Percentiles rank a stretch among this genome's conserved stretches.
phyloP scores from a whole-genome alignment of 805 yeast genomes.

The Candida verbasci region DNA sequence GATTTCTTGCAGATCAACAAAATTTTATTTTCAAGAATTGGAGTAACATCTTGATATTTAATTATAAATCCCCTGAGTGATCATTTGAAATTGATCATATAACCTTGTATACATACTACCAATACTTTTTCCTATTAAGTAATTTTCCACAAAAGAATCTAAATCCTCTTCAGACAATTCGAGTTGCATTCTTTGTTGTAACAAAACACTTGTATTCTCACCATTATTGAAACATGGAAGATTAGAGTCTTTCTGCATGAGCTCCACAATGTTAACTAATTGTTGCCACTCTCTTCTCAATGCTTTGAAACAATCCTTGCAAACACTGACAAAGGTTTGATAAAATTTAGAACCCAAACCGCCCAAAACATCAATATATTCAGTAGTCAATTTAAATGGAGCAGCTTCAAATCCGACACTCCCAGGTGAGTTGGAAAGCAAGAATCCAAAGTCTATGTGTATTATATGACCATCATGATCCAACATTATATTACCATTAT shows the following conservation, averaged over 20 bases:
- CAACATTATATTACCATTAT: conserved; percentile 95
- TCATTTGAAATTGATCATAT: conserved; percentile 90
- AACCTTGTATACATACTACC: conserved; percentile 88
- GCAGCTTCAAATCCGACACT: conserved; percentile 97
- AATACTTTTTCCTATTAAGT: conserved; percentile 72
- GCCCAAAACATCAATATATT: conserved; percentile 84
- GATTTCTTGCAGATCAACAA: conserved; percentile 1
- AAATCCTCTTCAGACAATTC: conserved; percentile 69
- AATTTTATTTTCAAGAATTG: not conserved
- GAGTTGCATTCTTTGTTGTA: conserved; percentile 78
- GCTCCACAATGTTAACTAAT: conserved; percentile 76
- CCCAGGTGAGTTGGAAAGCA: conserved; percentile 93
- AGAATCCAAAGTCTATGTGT: conserved; percentile 92
- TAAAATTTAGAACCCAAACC: conserved; percentile 65
- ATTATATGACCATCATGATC: conserved; percentile 94
- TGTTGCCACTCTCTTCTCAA: conserved; percentile 71
- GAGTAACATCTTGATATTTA: too few relatives aligned
- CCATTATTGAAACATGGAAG: conserved; percentile 93
- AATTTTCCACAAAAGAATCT: conserved; percentile 73
- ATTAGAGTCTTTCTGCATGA: conserved; percentile 88
- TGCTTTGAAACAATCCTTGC: conserved; percentile 70
- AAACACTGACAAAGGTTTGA: conserved; percentile 53
- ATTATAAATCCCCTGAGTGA: conserved; percentile 92
- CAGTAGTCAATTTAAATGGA: conserved; percentile 88
- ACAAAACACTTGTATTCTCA: conserved; percentile 69